Evolutionary conservation across 2,329 filamentous ascomycete species (phyloP), one percentile per base, ranked within the genome.

Genomic region (Epicoccum sorghinum): DNA sequence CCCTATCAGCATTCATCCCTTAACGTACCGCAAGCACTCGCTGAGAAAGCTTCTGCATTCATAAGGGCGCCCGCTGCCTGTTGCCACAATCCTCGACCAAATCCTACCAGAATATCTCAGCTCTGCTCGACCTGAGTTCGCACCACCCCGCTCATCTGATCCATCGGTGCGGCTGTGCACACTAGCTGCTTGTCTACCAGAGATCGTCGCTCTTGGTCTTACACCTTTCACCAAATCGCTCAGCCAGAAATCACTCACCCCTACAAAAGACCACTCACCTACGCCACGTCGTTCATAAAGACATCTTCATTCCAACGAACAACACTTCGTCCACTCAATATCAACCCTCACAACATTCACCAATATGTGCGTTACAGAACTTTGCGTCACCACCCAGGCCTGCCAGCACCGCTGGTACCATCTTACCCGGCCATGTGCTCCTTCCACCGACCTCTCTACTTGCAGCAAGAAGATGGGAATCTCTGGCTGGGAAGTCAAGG

Each of bases 341-440:
- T 67, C 46, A 18, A 59, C 66, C 41, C 64, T 65, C 25, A 68
- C 68, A n/a, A 68, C 24, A 33, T 50, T 39, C 50, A 45, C 46
- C 57, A 72, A 39, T 61, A 82, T 82, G 79, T 82, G 79, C 60
- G 69, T 81, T 66, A 79, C 78, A 58, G 77, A 80, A 58, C 73
- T 82, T 39, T 80, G 80, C 68, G 77, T 80, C 52, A 77, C 78
- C 45, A 73, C 75, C 7, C 73, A 77, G 47, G 67, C 75, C 38
- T 82, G 79, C 73, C 69, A 73, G 49, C 79, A 82, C 59, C 76
- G 79, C 56, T 82, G 79, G 79, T 81, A 80, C 69, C 75, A 78
- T 54, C 75, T 82, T 25, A 68, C 77, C 30, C 71, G 74, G 33
- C 67, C 78, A 39, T 82, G 79, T 70, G 67, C 66, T 25, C 71